A percentile compares a stretch with the other conserved stretches of the same genome.
Conservation (phyloP, 225 moss, liverwort and hornwort genomes). For the Pseudisothecium myosuroides region DNA sequence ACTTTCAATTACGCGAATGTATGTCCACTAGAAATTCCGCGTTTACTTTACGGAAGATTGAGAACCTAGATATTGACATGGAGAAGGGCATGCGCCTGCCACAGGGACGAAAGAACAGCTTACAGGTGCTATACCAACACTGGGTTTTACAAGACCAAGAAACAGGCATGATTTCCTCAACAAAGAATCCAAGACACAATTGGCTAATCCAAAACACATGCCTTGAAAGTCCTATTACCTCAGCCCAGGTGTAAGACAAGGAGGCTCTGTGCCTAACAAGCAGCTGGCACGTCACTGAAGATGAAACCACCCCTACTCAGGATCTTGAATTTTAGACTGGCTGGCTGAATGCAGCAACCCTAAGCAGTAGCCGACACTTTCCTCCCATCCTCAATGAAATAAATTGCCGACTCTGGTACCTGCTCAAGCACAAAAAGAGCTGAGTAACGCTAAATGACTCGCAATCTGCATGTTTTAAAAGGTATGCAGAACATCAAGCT, state of each 20-base stretch:
- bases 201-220: slow-evolving; percentile 6
- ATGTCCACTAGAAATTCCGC: background rate
- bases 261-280: slow-evolving; percentile 7
- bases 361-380: slow-evolving; percentile 80
- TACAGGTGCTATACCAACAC: background rate
- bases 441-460: background rate
- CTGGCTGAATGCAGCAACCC: background rate
- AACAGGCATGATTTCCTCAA: slow-evolving; percentile 2
- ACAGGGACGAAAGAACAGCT: background rate
- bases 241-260: background rate
- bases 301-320: background rate
- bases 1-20: background rate
- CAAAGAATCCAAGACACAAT: slow-evolving; percentile 7
- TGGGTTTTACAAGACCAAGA: slow-evolving; percentile 4
- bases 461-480: background rate
- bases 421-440: slow-evolving; percentile 6
- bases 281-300: slow-evolving; percentile 29
- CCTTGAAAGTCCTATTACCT: background rate
- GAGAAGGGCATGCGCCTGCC: slow-evolving; percentile 1
- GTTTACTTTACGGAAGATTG: background rate
- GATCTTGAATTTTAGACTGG: background rate
- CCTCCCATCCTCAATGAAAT: slow-evolving; percentile 90
- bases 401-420: slow-evolving; percentile 92
- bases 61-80: slow-evolving; percentile 2
- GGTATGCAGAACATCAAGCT: background rate